Percentiles rank a stretch among this genome's conserved stretches.
Evolutionary conservation across 2,329 filamentous ascomycete genomes (phyloP).

Genomic region (Aspergillus caelatus): DNA sequence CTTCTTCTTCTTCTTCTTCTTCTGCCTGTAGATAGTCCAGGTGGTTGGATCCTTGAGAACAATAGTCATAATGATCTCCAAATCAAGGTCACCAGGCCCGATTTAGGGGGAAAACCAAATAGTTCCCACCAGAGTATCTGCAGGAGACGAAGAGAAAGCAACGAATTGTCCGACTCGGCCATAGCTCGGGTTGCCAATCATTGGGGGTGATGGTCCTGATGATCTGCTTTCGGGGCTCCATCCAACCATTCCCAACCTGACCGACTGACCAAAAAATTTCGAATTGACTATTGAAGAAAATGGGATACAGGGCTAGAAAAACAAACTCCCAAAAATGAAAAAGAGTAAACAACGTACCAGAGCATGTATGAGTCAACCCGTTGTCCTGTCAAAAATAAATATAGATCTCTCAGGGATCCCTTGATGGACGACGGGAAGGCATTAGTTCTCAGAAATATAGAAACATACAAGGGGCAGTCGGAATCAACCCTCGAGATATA

Average conservation of each 20-base stretch:
- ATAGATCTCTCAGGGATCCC: neutral
- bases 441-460: neutral
- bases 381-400: neutral
- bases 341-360: neutral
- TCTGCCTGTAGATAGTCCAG: neutral
- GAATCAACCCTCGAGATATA: neutral
- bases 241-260: neutral
- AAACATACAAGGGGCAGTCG: neutral
- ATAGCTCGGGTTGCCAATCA: neutral
- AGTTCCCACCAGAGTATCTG: neutral
- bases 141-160: neutral
- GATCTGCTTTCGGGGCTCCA: neutral
- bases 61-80: neutral
- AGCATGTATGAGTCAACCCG: neutral
- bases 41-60: neutral
- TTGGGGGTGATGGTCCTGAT: neutral
- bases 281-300: neutral
- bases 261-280: neutral
- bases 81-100: neutral
- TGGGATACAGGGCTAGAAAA: neutral
- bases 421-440: neutral
- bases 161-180: slow-evolving; percentile 2
- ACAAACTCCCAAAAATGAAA: neutral
- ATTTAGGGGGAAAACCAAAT: neutral
- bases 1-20: too few species aligned